Evolutionary conservation across 2,329 filamentous ascomycete genomes (phyloP).

Genomic region (Aspergillus neoniger): DNA sequence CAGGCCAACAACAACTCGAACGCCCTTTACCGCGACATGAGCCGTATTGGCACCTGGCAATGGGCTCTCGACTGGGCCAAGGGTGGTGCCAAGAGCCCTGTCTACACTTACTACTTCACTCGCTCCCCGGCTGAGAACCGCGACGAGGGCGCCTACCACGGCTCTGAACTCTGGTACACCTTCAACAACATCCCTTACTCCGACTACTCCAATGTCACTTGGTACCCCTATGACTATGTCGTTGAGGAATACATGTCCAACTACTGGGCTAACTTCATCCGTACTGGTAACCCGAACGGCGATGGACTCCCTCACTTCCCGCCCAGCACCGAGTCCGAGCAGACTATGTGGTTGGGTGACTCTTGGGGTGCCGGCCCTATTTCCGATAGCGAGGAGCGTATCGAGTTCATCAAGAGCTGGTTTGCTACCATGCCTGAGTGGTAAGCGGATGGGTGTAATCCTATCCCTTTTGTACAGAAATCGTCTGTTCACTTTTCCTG

Average conservation of each 20-base stretch:
- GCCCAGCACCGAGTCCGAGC: background rate
- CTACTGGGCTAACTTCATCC: slow-evolving; percentile 39
- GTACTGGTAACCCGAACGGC: slow-evolving; percentile 36
- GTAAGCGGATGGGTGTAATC: background rate
- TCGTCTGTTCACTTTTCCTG: too few relatives aligned
- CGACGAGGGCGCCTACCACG: slow-evolving; percentile 30
- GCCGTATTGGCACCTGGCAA: slow-evolving; percentile 27
- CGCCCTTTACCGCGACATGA: slow-evolving; percentile 27
- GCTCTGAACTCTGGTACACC: slow-evolving; percentile 34
- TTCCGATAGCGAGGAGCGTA: background rate
- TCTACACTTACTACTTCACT: slow-evolving; percentile 35
- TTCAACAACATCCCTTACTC: slow-evolving; percentile 35
- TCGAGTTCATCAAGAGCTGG: slow-evolving; percentile 4
- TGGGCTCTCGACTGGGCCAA: slow-evolving; percentile 30
- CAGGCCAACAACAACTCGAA: slow-evolving; percentile 26
- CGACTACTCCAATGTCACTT: slow-evolving; percentile 29
- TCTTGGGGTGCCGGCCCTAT: background rate
- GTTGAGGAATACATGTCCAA: slow-evolving; percentile 27
- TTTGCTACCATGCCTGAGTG: slow-evolving; percentile 7
- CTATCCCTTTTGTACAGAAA: too few relatives aligned
- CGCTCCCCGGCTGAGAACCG: slow-evolving; percentile 30
- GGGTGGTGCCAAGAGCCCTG: slow-evolving; percentile 24
- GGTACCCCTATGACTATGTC: slow-evolving; percentile 28
- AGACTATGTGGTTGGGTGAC: slow-evolving; percentile 6
- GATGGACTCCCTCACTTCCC: slow-evolving; percentile 24